A percentile compares a stretch with the other conserved stretches of the same genome.
phyloP scores from a whole-genome alignment of 1,284 basidiomycete genomes.

The Ceratobasidium sp. region DNA sequence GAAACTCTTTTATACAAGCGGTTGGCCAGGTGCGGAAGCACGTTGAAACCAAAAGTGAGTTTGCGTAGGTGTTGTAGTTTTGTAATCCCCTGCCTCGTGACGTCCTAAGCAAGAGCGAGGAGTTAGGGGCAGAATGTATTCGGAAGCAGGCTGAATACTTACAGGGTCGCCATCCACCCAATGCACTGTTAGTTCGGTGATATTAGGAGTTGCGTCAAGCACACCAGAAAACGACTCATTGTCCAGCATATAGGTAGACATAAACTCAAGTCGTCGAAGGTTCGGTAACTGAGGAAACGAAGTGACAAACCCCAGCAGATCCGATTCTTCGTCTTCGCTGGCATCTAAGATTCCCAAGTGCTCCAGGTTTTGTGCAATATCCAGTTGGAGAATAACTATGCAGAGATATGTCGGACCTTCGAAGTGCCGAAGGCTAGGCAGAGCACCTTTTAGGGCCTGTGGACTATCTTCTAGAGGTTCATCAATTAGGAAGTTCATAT shows the following conservation, averaged over 20 bases:
- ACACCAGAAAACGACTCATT: constrained; percentile 9
- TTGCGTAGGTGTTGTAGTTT: not conserved
- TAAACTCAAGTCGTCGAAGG: constrained; percentile 22
- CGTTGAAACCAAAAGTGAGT: constrained; percentile 22
- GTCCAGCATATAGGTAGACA: constrained; percentile 32
- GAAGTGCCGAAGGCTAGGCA: constrained; percentile 22
- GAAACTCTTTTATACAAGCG: not conserved
- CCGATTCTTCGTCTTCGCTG: constrained; percentile 22
- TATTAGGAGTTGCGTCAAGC: constrained; percentile 2
- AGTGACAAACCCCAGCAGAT: not conserved
- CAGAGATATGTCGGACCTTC: constrained; percentile 22
- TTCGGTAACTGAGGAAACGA: constrained; percentile 23
- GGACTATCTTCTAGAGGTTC: not conserved
- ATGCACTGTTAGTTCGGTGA: constrained; percentile 17
- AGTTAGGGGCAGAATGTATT: not conserved
- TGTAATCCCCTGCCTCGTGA: not conserved
- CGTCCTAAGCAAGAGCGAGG: not conserved
- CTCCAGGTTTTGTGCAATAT: constrained; percentile 21
- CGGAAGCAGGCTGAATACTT: not conserved
- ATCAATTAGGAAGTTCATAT: constrained; percentile 25
- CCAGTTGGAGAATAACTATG: constrained; percentile 12
- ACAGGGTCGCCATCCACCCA: constrained; percentile 38
- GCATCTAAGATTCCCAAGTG: constrained; percentile 20
- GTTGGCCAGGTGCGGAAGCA: constrained; percentile 26
- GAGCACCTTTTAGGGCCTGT: constrained; percentile 1